Evolutionary conservation across 129 eudicot species (phyloP), one percentile per base, ranked within the genome.

Genomic region (Daucus carota): DNA sequence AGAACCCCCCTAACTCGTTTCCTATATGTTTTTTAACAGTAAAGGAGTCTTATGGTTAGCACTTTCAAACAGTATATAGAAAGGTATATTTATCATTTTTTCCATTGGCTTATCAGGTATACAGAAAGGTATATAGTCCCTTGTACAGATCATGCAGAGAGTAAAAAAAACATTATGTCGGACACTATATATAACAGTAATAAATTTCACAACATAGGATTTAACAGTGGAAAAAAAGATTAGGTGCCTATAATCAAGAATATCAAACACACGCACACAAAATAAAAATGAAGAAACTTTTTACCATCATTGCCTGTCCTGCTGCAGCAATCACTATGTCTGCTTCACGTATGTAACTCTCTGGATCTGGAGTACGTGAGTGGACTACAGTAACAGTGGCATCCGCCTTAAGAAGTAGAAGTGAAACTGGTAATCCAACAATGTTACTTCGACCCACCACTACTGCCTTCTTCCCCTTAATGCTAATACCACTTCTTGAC

Each of bases 371-470:
- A 75, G 96, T 92, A 65, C 69, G 94, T 3, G 99, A 95, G 80
- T 92, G 99, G 74, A 95, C 96, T 44, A 89, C 43, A 72, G 94
- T 89, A 73, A 95, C 95, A 4, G 95, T 95, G 10, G 99, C 99
- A 81, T 95, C 99, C 83, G 86, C 99, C 80, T 95, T 95, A 41
- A 89, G 84, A 38, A 95, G 92, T 45, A 95, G 88, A n/a, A 95
- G 84, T 76, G 97, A 85, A 48, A 95, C 96, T 20, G 99, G 99
- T 72, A 95, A 81, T n/a, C 99, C 97, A 16, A 92, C 99, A 83
- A 95, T 92, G 83, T 95, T 95, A 80, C 99, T 95, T 81, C 99
- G 86, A 73, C 99, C 99, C 60, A 95, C 99, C 80, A 95, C 96
- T 67, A 92, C 99, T 0, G 97, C 97, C 75, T 85, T 91, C 83